A percentile compares a stretch with the other conserved stretches of the same genome.
phyloP scores from a whole-genome alignment of 2,329 filamentous ascomycete genomes.

The Sclerotinia spermophila region DNA sequence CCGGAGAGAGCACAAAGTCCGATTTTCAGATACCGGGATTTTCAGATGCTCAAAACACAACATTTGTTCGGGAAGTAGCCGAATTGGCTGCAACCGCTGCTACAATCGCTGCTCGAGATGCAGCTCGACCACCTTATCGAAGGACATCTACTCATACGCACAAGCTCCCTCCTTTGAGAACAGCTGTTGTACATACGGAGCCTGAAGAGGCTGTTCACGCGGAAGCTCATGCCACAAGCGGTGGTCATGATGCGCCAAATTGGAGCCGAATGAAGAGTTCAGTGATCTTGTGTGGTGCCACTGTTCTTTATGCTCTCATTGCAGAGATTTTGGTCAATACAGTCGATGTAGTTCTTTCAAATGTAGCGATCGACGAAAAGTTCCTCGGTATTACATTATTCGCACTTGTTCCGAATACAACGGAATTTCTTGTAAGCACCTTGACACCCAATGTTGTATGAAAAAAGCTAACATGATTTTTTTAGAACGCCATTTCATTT shows the following conservation, averaged over 20 bases:
- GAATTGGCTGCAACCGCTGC: conserved; percentile 93
- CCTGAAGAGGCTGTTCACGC: conserved; percentile 29
- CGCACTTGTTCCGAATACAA: conserved; percentile 95
- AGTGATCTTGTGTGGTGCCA: conserved; percentile 83
- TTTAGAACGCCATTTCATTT: conserved; percentile 89
- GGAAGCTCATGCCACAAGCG: conserved; percentile 46
- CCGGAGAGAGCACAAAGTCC: conserved; percentile 44
- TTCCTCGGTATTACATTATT: conserved; percentile 96
- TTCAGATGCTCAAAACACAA: conserved; percentile 76
- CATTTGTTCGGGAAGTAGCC: conserved; percentile 79
- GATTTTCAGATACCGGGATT: conserved; percentile 62
- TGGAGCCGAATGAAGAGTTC: conserved; percentile 92
- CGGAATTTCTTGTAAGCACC: conserved; percentile 82
- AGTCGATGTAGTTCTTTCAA: conserved; percentile 91
- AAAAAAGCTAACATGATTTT: conserved; percentile 23
- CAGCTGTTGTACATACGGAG: conserved; percentile 36
- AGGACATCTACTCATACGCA: conserved; percentile 44
- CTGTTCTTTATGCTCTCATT: conserved; percentile 90
- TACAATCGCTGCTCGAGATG: conserved; percentile 79
- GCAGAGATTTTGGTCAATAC: conserved; percentile 96
- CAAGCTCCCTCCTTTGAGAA: conserved; percentile 32
- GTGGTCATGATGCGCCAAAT: conserved; percentile 96
- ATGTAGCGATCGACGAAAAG: conserved; percentile 91
- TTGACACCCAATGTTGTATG: neutral
- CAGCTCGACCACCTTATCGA: conserved; percentile 49